These are phyloP conservation scores for Colletotrichum echinochloae DNA, from an alignment of 2,329 filamentous ascomycete genomes.

Conservation along the genomic window DNA sequence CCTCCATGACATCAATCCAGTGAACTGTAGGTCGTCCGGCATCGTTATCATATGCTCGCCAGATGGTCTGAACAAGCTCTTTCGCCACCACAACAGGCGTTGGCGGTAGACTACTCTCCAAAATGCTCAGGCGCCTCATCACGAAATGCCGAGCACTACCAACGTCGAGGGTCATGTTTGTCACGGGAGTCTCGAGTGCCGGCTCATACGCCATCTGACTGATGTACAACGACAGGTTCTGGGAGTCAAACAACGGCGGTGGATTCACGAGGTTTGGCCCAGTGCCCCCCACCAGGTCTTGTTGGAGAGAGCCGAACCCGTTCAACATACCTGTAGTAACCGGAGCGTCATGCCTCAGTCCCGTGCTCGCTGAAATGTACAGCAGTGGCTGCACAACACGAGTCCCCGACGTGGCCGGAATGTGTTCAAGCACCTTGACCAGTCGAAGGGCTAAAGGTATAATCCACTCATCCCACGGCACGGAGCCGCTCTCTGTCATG, in stretches of 20 bases:
- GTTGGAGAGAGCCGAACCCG: slow-evolving; percentile 32
- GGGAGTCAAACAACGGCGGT: slow-evolving; percentile 19
- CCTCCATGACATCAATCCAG: slow-evolving; percentile 58
- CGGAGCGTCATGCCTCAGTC: slow-evolving; percentile 45
- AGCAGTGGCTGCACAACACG: slow-evolving; percentile 53
- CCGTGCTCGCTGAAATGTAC: slow-evolving; percentile 53
- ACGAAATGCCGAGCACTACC: slow-evolving; percentile 55
- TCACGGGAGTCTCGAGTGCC: slow-evolving; percentile 22
- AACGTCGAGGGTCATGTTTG: slow-evolving; percentile 50
- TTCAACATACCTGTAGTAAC: slow-evolving; percentile 35
- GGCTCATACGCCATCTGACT: slow-evolving; percentile 40
- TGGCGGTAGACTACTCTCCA: slow-evolving; percentile 55
- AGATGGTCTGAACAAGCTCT: slow-evolving; percentile 55
- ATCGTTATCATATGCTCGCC: slow-evolving; percentile 56
- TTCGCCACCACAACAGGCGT: slow-evolving; percentile 57
- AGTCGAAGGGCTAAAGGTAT: slow-evolving; percentile 50
- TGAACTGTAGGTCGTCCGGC: slow-evolving; percentile 51
- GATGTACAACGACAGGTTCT: slow-evolving; percentile 37
- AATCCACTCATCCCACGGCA: slow-evolving; percentile 53
- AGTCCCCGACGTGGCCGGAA: slow-evolving; percentile 51
- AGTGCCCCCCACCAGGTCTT: slow-evolving; percentile 24
- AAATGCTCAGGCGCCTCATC: slow-evolving; percentile 52
- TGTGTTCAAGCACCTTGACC: slow-evolving; percentile 50
- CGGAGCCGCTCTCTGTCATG: slow-evolving; percentile 34
- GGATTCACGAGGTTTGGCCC: slow-evolving; percentile 12